Percentiles rank a stretch among this genome's conserved stretches.
Conservation (phyloP, 768 basidiomycete species). For the Amanita phalloides region DNA sequence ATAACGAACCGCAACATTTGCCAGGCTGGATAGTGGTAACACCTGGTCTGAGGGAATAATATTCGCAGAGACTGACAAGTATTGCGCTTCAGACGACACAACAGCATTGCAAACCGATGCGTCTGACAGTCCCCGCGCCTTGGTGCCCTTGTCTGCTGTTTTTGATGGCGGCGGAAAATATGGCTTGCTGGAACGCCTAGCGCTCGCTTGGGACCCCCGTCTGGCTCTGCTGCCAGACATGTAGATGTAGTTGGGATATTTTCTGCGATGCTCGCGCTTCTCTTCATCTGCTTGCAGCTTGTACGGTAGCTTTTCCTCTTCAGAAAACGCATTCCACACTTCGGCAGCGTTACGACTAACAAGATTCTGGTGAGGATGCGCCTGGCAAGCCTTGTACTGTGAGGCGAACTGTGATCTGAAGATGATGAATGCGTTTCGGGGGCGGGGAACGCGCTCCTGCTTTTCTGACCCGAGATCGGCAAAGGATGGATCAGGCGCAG, state of each 20-base stretch:
- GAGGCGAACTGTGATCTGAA: slow-evolving; percentile 35
- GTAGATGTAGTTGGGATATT: slow-evolving; percentile 40
- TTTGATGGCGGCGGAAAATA: background rate
- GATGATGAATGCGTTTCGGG: slow-evolving; percentile 47
- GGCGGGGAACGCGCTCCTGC: slow-evolving; percentile 30
- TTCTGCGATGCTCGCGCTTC: slow-evolving; percentile 29
- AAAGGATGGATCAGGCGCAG: background rate
- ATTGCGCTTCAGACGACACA: background rate
- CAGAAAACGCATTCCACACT: slow-evolving; percentile 19
- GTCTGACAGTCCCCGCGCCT: background rate
- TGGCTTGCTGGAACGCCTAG: background rate
- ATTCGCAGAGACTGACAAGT: background rate
- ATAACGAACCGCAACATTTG: background rate
- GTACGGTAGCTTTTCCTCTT: slow-evolving; percentile 26
- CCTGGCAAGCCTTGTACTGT: slow-evolving; percentile 3
- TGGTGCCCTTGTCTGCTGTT: background rate
- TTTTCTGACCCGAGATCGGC: background rate
- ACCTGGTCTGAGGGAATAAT: background rate
- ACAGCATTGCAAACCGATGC: no score
- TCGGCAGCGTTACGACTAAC: slow-evolving; percentile 41
- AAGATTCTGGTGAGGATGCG: slow-evolving; percentile 19
- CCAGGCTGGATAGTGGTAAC: background rate
- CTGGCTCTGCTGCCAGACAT: slow-evolving; percentile 5
- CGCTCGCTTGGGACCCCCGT: no score
- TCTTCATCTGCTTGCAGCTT: slow-evolving; percentile 27